Conservation (phyloP, 1,284 basidiomycete genomes). For the Malassezia caprae region DNA sequence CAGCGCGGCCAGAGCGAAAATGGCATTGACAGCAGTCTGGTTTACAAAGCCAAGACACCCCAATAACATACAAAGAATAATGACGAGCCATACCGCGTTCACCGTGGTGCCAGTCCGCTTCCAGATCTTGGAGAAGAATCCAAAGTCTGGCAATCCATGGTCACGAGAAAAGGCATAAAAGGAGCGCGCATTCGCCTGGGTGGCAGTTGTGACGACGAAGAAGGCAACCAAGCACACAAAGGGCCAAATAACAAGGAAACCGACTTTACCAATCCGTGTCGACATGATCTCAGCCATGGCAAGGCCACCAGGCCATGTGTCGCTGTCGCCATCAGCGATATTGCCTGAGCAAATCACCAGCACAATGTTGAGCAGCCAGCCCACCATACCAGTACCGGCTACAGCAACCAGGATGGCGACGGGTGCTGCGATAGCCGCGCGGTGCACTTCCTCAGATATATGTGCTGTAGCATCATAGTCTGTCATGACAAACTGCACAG, state of each 20-base stretch:
- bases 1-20: slow-evolving; percentile 56
- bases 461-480: slow-evolving; percentile 60
- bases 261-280: slow-evolving; percentile 32
- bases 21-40: slow-evolving; percentile 33
- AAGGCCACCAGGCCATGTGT: slow-evolving; percentile 39
- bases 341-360: slow-evolving; percentile 64
- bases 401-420: slow-evolving; percentile 79
- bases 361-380: slow-evolving; percentile 51
- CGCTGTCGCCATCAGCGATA: slow-evolving; percentile 25
- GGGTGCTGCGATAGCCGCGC: slow-evolving; percentile 68
- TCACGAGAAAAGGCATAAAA: slow-evolving; percentile 84
- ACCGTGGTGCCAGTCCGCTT: slow-evolving; percentile 60
- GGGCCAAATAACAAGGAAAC: slow-evolving; percentile 60
- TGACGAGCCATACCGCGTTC: slow-evolving; percentile 69
- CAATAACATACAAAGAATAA: slow-evolving; percentile 50
- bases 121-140: slow-evolving; percentile 65
- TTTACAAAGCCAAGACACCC: slow-evolving; percentile 37
- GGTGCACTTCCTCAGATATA: slow-evolving; percentile 80
- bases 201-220: slow-evolving; percentile 52
- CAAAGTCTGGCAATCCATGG: slow-evolving; percentile 67
- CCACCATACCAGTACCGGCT: slow-evolving; percentile 38
- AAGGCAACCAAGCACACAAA: slow-evolving; percentile 47
- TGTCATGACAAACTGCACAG: slow-evolving; percentile 61
- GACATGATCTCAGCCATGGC: slow-evolving; percentile 43
- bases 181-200: slow-evolving; percentile 77